Evolutionary conservation across 441 rosid genomes (phyloP), one percentile per base, ranked within the genome.

Genomic region (Kokia cookei): DNA sequence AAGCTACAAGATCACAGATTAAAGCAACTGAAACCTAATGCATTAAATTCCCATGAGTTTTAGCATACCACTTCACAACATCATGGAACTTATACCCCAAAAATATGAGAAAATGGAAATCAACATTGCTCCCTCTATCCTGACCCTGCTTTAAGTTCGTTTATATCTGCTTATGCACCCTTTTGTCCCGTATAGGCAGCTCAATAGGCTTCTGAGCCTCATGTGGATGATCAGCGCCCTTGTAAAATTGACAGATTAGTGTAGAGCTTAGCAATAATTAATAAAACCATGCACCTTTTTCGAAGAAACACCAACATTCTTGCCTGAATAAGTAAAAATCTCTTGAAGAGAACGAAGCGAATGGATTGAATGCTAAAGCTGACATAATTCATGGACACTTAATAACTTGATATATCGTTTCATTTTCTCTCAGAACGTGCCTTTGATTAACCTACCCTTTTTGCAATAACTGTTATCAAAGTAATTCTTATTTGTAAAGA

Each of bases 191-290:
- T 75, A 91, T 84, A 10, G 99, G 98, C 55, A 94, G 87, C 42
- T 93, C 97, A 22, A 88, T 75, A 0, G 98, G 99, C 84, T 76
- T 82, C 82, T 94, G 99, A 2, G 99, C 98, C 59, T 93, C 97
- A 0, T 91, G 99, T 1, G 97, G 99, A 82, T 94, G 98, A 7
- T 88, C 87, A 4, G 96, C 87, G 8, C 98, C 99, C 79, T 89
- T 88, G 92, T 91, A 94, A 59, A 58, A 15, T 57, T 77, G 77
- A 73, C 22, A 43, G 62, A 10, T 13, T 13, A 26, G 8, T 35
- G 13, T 11, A 8, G 50, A 73, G 68, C 42, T 58, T 2, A 13
- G 12, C 8, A 59, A 51, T 27, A 67, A 57, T 35, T 24, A 22
- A 47, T 5, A 7, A 27, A 37, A 40, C 27, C 12, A 58, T 48